Conservation (phyloP, 768 basidiomycete species). For the Inosperma sp. region DNA sequence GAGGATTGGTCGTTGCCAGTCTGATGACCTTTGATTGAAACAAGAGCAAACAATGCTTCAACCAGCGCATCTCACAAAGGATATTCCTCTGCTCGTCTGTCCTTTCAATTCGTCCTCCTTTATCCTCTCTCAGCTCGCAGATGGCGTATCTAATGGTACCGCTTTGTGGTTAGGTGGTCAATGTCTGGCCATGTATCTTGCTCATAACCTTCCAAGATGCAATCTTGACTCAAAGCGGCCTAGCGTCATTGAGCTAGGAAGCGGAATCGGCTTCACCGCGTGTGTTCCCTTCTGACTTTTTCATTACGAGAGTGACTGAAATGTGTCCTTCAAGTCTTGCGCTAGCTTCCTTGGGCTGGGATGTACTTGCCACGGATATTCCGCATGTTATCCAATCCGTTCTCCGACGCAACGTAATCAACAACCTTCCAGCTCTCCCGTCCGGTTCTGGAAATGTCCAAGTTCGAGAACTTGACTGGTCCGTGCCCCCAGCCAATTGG, state of each 20-base stretch:
- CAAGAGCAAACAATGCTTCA: slow-evolving; percentile 28
- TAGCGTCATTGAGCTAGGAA: slow-evolving; percentile 71
- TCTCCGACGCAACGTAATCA: slow-evolving; percentile 55
- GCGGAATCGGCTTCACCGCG: slow-evolving; percentile 78
- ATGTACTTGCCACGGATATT: slow-evolving; percentile 75
- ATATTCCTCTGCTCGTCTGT: slow-evolving; percentile 45
- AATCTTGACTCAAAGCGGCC: slow-evolving; percentile 23
- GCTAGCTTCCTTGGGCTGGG: slow-evolving; percentile 64
- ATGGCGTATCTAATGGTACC: slow-evolving; percentile 71
- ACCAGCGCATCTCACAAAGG: slow-evolving; percentile 66
- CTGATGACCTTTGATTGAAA: slow-evolving; percentile 18
- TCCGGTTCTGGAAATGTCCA: slow-evolving; percentile 44
- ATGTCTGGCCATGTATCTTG: slow-evolving; percentile 61
- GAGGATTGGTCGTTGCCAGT: slow-evolving; percentile 21
- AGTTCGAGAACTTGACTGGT: slow-evolving; percentile 71
- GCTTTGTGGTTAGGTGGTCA: slow-evolving; percentile 84
- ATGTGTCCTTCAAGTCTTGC: slow-evolving; percentile 45
- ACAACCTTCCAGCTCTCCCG: slow-evolving; percentile 38
- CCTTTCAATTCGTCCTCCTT: slow-evolving; percentile 38
- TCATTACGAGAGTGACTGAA: slow-evolving; percentile 9
- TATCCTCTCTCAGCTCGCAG: slow-evolving; percentile 49
- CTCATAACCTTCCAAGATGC: slow-evolving; percentile 31
- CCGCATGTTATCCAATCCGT: slow-evolving; percentile 58
- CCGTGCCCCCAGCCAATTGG: slow-evolving; percentile 51
- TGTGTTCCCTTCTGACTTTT: slow-evolving; percentile 34